phyloP scores from a whole-genome alignment of 257 asterid genomes.

The Solanum pennellii region DNA sequence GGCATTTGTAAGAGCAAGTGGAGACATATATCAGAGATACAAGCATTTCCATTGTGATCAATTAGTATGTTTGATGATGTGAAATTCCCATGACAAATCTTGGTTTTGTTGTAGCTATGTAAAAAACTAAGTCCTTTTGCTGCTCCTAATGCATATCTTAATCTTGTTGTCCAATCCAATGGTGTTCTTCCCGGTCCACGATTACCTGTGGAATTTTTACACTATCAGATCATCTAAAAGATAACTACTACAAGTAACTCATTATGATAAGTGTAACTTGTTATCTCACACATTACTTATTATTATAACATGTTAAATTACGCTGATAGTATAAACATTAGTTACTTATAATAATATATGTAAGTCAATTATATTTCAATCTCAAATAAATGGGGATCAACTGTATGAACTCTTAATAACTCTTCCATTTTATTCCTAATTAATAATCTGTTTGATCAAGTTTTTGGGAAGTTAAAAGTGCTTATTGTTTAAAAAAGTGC shows the following conservation, averaged over 20 bases:
- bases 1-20: conserved; percentile 7
- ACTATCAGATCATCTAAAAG: neutral
- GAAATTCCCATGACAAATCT: conserved; percentile 21
- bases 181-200: conserved; percentile 40
- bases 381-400: neutral
- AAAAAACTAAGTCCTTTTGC: conserved; percentile 21
- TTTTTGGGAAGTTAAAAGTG: neutral
- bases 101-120: conserved; percentile 18
- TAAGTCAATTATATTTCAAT: neutral
- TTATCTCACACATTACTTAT: neutral
- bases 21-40: conserved; percentile 20
- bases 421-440: neutral
- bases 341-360: neutral
- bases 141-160: conserved; percentile 23
- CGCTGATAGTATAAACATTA: neutral
- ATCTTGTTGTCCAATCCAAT: conserved; percentile 27
- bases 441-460: neutral
- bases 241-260: neutral
- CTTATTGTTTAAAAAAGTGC: neutral
- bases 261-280: neutral
- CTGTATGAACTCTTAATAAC: neutral
- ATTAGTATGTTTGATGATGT: conserved; percentile 25
- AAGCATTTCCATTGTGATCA: conserved; percentile 20
- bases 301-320: neutral
- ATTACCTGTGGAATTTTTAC: neutral